Conservation (phyloP, 1,284 basidiomycete species). For the Sporisorium scitamineum region DNA sequence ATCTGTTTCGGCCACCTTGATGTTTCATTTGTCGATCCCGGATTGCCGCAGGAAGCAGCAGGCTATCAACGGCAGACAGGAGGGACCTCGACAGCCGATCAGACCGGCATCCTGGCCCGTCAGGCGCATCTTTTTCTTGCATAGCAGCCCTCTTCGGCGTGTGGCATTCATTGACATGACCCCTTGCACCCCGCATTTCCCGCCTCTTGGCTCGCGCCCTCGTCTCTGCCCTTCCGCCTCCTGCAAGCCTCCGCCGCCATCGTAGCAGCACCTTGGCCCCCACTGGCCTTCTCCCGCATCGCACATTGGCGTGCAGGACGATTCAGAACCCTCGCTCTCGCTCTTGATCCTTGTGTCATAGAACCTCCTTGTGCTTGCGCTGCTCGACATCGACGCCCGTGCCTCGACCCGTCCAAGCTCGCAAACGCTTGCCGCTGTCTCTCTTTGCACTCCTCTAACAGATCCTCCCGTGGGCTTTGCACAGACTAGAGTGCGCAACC, state of each 20-base stretch:
- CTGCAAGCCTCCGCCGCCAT: constrained; percentile 34
- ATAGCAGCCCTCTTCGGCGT: constrained; percentile 13
- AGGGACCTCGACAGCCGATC: no score
- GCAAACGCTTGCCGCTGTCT: background rate
- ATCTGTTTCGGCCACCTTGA: background rate
- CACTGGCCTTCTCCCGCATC: constrained; percentile 9
- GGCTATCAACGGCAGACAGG: background rate
- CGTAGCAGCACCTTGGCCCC: constrained; percentile 18
- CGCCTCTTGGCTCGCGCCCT: constrained; percentile 11
- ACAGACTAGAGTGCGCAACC: background rate
- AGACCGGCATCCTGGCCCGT: constrained; percentile 2
- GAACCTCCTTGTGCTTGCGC: constrained; percentile 27
- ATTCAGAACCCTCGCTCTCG: constrained; percentile 20
- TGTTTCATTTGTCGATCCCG: constrained; percentile 5
- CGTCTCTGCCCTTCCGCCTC: constrained; percentile 11
- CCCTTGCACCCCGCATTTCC: constrained; percentile 51
- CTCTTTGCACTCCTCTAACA: background rate
- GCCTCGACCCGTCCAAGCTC: constrained; percentile 10
- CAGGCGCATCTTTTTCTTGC: constrained; percentile 9
- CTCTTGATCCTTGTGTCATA: constrained; percentile 1
- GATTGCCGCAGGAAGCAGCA: background rate
- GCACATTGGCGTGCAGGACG: background rate
- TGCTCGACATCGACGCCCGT: constrained; percentile 25
- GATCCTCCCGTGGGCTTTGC: background rate
- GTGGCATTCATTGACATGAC: constrained; percentile 48